Conservation (phyloP, 768 basidiomycete species). For the Tricholoma sp. region DNA sequence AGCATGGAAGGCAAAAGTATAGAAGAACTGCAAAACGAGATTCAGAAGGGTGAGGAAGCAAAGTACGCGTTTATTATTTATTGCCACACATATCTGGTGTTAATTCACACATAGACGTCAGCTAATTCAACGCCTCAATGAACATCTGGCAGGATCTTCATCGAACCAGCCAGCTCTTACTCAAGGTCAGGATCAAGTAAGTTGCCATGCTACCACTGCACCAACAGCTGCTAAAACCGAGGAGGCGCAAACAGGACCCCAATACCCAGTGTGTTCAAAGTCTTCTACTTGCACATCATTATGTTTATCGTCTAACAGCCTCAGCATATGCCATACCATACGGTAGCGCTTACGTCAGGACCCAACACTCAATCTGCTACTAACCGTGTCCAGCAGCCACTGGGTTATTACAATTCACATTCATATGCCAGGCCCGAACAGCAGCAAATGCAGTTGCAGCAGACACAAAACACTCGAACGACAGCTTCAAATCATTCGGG, state of each 20-base stretch:
- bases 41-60: slow-evolving; percentile 14
- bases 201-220: neutral
- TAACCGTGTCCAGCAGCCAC: neutral
- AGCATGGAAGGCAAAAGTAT: slow-evolving; percentile 35
- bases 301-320: neutral
- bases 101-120: slow-evolving; percentile 7
- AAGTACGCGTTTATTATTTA: slow-evolving; percentile 10
- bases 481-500: neutral
- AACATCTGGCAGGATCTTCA: slow-evolving; percentile 3
- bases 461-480: neutral
- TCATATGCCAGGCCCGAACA: neutral
- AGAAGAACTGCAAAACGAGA: slow-evolving; percentile 10
- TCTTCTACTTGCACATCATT: neutral
- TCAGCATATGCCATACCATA: neutral
- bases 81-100: neutral
- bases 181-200: neutral
- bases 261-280: neutral
- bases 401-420: neutral
- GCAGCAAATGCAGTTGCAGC: neutral
- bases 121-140: slow-evolving; percentile 7
- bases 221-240: neutral
- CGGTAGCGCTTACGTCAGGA: neutral
- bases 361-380: neutral
- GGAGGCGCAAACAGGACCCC: neutral
- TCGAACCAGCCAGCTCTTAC: slow-evolving; percentile 3